Conservation (phyloP, 306 rosid species). For the Prosopis cineraria region DNA sequence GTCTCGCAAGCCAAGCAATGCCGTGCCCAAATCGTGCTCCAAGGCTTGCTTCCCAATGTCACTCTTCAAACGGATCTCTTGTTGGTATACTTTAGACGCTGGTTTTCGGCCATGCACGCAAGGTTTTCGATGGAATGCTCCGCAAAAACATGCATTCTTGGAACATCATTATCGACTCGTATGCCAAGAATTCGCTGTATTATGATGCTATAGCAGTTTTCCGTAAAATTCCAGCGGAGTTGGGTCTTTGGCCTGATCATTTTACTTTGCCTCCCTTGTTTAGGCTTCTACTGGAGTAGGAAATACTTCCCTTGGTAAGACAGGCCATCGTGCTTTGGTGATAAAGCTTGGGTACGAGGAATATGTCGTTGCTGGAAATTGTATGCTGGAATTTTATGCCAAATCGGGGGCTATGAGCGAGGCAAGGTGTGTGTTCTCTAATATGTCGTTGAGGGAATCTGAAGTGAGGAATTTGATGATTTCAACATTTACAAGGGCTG, state of each 20-base stretch:
- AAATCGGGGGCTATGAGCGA: constrained; percentile 51
- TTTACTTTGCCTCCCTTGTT: constrained; percentile 63
- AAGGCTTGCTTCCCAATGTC: constrained; percentile 51
- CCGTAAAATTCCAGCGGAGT: constrained; percentile 34
- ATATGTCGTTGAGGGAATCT: constrained; percentile 48
- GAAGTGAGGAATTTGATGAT: constrained; percentile 70
- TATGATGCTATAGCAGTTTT: constrained; percentile 44
- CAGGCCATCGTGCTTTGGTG: constrained; percentile 58
- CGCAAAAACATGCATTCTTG: constrained; percentile 69
- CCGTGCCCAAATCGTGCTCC: constrained; percentile 61
- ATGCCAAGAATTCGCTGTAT: constrained; percentile 38
- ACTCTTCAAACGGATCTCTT: constrained; percentile 68
- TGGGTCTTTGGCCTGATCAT: constrained; percentile 54
- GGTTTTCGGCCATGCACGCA: constrained; percentile 47
- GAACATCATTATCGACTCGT: constrained; percentile 69
- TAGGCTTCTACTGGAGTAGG: constrained; percentile 45
- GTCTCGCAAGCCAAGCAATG: constrained; percentile 53
- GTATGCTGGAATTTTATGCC: constrained; percentile 57
- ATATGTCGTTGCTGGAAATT: constrained; percentile 52
- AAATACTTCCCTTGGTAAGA: constrained; percentile 46
- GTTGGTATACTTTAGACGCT: constrained; percentile 47
- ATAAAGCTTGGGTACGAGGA: constrained; percentile 60
- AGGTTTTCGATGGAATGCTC: constrained; percentile 60
- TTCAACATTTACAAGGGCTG: constrained; percentile 59
- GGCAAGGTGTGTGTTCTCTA: constrained; percentile 52